These are phyloP conservation scores for Rhizomucor pusillus DNA, from an alignment of 371 early-diverging fungal genomes.

Conservation along the genomic window DNA sequence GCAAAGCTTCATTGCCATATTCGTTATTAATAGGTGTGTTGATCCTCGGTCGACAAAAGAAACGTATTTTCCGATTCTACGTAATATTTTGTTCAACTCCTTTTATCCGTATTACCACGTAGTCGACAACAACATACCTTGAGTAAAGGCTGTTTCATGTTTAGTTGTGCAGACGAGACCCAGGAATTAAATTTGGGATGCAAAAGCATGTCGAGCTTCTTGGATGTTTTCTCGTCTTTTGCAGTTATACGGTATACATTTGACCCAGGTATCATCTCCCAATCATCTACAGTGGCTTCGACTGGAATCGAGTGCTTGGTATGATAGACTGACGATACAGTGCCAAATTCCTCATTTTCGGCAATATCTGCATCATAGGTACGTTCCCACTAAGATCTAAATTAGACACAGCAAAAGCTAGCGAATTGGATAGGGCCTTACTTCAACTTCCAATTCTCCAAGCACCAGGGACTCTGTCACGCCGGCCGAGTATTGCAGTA, in stretches of 20 bases:
- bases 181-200: slow-evolving; percentile 19
- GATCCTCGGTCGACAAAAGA: slow-evolving; percentile 22
- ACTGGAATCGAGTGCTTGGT: slow-evolving; percentile 4
- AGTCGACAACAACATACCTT: slow-evolving; percentile 1
- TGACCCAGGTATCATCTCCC: slow-evolving; percentile 8
- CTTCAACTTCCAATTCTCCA: slow-evolving; percentile 16
- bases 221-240: slow-evolving; percentile 4
- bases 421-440: no score
- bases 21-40: slow-evolving; percentile 16
- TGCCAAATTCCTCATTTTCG: slow-evolving; percentile 6
- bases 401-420: background rate
- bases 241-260: slow-evolving; percentile 16
- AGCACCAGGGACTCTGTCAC: slow-evolving; percentile 15
- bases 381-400: slow-evolving; percentile 16
- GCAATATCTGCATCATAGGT: background rate
- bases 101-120: no score
- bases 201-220: slow-evolving; percentile 13
- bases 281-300: slow-evolving; percentile 13
- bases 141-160: slow-evolving; percentile 6
- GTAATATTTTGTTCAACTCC: background rate
- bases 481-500: slow-evolving; percentile 16
- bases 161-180: slow-evolving; percentile 2
- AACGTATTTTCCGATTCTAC: slow-evolving; percentile 22
- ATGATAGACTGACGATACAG: slow-evolving; percentile 13
- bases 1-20: slow-evolving; percentile 8